Conservation (phyloP, 345 rosid species). For the Hibiscus tridactylites region DNA sequence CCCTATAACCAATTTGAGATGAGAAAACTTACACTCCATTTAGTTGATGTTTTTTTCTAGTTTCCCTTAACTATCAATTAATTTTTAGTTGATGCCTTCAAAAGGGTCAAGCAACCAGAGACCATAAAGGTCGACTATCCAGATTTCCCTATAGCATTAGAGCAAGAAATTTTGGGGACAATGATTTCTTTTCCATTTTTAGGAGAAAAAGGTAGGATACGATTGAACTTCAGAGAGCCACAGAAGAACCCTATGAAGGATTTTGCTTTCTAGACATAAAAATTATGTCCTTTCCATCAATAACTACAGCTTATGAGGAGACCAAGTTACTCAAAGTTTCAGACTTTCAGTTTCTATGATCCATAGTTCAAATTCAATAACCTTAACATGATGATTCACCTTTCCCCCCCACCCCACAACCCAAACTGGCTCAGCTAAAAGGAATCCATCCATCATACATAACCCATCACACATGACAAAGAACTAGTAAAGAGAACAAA, state of each 20-base stretch:
- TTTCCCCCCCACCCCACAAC: not conserved
- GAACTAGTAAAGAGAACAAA: not conserved
- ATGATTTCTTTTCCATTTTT: not conserved
- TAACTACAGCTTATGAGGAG: not conserved
- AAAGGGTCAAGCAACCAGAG: not conserved
- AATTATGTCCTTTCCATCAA: not conserved
- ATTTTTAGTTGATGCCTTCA: not conserved
- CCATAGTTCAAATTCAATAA: not conserved
- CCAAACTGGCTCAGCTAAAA: not conserved
- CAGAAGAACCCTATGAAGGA: not conserved
- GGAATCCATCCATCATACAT: not conserved
- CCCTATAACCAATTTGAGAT: not conserved
- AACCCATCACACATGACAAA: not conserved
- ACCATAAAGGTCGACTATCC: not conserved
- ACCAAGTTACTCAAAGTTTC: not conserved
- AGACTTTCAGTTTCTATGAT: not conserved
- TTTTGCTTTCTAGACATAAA: not conserved
- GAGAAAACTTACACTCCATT: not conserved
- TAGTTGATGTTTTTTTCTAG: not conserved
- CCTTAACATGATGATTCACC: not conserved
- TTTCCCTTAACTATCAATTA: not conserved
- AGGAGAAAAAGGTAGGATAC: not conserved
- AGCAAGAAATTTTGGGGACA: not conserved
- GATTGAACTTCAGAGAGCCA: not conserved
- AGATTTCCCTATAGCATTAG: too few relatives aligned